Evolutionary conservation across 257 asterid genomes (phyloP).

Genomic region (Nicotiana paniculata): DNA sequence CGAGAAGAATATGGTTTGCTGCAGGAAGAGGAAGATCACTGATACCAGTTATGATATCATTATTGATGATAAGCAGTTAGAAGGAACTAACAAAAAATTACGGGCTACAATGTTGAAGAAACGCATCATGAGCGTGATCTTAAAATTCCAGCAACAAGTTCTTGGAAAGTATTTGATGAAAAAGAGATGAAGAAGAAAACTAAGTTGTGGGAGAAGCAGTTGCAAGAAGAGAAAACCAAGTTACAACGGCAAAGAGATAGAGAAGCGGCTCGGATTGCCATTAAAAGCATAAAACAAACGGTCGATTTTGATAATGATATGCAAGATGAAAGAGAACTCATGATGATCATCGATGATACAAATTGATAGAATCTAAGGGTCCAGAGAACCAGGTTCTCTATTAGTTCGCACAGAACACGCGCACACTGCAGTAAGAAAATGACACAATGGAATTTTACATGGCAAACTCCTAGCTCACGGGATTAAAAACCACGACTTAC

Average conservation of each 20-base stretch:
- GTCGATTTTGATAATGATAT: neutral
- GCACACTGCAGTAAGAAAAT: too few species aligned
- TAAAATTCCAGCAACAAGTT: neutral
- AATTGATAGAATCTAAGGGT: too few species aligned
- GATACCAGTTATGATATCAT: neutral
- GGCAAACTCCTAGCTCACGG: too few species aligned
- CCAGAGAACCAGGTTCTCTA: too few species aligned
- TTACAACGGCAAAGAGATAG: neutral
- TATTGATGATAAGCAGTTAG: neutral
- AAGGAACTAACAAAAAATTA: neutral
- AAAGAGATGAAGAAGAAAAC: neutral
- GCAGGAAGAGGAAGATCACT: too few species aligned
- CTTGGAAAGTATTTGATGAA: neutral
- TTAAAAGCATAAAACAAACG: neutral
- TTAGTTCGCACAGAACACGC: too few species aligned
- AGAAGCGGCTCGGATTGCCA: neutral
- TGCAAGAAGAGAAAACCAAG: neutral
- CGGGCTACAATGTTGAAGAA: neutral
- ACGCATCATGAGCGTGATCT: neutral
- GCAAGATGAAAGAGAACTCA: neutral
- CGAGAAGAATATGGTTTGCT: too few species aligned
- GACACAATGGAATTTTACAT: too few species aligned
- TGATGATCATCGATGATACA: neutral
- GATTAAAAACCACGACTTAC: too few species aligned
- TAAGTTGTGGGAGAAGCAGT: neutral